A percentile compares a stretch with the other conserved stretches of the same genome.
Evolutionary conservation across 441 rosid species (phyloP).

Genomic region (California macrophylla): DNA sequence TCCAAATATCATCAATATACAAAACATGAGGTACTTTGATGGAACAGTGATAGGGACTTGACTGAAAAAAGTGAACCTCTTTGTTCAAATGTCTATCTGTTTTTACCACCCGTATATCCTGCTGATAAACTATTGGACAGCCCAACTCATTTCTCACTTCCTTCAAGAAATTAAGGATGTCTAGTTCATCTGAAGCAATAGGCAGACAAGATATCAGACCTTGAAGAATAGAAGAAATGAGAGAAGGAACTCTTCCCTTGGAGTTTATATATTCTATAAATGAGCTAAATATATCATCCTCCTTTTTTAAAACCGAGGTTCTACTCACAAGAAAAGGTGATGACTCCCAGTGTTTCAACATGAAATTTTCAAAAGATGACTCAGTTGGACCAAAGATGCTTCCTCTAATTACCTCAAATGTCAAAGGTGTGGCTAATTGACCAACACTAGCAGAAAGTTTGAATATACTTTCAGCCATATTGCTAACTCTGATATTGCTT

Average conservation of each 20-base stretch:
- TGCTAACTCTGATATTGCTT: conserved; percentile 27
- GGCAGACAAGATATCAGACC: conserved; percentile 40
- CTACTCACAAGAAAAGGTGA: conserved; percentile 34
- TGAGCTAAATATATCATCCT: conserved; percentile 28
- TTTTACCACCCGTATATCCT: conserved; percentile 43
- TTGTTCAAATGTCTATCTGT: conserved; percentile 33
- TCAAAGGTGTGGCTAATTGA: conserved; percentile 18
- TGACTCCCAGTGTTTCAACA: conserved; percentile 38
- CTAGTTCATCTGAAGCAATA: conserved; percentile 47
- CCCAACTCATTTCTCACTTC: conserved; percentile 43
- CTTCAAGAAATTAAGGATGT: conserved; percentile 40
- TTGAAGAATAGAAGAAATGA: conserved; percentile 32
- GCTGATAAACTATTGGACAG: conserved; percentile 39
- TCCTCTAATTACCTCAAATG: conserved; percentile 20
- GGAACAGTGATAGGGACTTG: conserved; percentile 17
- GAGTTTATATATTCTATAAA: conserved; percentile 21
- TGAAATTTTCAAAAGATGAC: conserved; percentile 30
- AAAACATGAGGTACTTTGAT: conserved; percentile 24
- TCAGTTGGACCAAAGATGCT: conserved; percentile 30
- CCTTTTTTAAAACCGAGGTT: conserved; percentile 20
- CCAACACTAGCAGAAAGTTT: conserved; percentile 30
- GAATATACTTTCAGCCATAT: conserved; percentile 46
- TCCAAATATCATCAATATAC: conserved; percentile 27
- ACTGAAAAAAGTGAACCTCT: conserved; percentile 41
- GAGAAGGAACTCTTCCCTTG: conserved; percentile 22